These are phyloP conservation scores for Cutaneotrichosporon cutaneum DNA, from an alignment of 1,284 basidiomycete genomes.

Conservation along the genomic window DNA sequence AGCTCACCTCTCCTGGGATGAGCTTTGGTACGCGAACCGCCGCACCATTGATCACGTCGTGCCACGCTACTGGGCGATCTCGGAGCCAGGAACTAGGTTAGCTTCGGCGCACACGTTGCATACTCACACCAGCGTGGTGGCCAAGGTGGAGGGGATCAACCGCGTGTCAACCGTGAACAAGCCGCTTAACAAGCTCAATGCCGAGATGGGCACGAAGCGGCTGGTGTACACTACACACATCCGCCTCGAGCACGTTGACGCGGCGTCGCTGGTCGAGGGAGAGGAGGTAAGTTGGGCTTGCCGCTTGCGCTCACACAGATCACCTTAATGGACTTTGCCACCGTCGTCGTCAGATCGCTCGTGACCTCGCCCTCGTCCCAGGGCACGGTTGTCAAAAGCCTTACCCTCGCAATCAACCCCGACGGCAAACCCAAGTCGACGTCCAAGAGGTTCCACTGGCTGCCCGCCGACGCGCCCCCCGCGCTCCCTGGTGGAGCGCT, in stretches of 20 bases:
- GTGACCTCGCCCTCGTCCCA: neutral
- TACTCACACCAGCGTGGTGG: conserved; percentile 4
- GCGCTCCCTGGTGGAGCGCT: neutral
- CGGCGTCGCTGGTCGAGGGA: neutral
- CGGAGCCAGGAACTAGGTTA: conserved; percentile 1
- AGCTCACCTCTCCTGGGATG: neutral
- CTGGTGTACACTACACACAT: neutral
- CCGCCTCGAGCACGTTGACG: conserved; percentile 3
- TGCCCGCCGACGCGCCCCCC: neutral
- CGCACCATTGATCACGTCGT: conserved; percentile 3
- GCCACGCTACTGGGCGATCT: conserved; percentile 8
- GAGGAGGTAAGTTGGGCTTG: conserved; percentile 5
- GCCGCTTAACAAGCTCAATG: conserved; percentile 7
- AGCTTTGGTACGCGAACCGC: conserved; percentile 4
- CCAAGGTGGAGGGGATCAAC: neutral
- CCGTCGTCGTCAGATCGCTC: neutral
- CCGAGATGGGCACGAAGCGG: neutral
- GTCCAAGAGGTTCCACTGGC: conserved; percentile 9
- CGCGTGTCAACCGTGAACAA: neutral
- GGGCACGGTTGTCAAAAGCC: neutral
- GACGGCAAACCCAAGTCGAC: neutral
- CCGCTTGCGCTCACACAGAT: neutral
- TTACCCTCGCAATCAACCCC: conserved; percentile 4
- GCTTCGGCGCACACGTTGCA: neutral
- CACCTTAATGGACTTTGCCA: conserved; percentile 11